A percentile compares a stretch with the other conserved stretches of the same genome.
Evolutionary conservation across 768 basidiomycete genomes (phyloP).

Genomic region (Serendipita indica): DNA sequence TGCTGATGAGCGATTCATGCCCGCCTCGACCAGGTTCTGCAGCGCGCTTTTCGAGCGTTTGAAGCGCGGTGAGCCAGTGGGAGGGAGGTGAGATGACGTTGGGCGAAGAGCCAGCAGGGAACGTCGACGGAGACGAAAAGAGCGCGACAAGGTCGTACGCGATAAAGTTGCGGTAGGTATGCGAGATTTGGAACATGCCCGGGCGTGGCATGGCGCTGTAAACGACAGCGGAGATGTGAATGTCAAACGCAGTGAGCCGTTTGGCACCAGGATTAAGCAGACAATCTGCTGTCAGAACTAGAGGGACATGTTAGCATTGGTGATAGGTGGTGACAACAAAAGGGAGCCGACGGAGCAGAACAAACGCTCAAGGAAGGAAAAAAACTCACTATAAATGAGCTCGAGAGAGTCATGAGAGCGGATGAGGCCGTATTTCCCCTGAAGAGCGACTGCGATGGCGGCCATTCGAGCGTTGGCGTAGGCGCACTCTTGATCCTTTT

Average conservation of each 20-base stretch:
- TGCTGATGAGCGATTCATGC: not conserved
- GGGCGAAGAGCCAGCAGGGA: not conserved
- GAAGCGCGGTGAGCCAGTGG: not conserved
- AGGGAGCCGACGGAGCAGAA: no score
- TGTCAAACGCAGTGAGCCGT: not conserved
- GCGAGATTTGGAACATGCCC: not conserved
- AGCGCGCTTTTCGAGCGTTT: not conserved
- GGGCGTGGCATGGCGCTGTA: not conserved
- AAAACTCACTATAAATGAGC: not conserved
- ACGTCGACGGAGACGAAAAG: not conserved
- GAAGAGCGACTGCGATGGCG: not conserved
- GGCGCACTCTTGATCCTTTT: not conserved
- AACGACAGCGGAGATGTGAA: slow-evolving; percentile 2
- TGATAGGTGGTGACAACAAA: not conserved
- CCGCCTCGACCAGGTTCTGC: not conserved
- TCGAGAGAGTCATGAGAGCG: not conserved
- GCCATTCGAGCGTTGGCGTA: slow-evolving; percentile 2
- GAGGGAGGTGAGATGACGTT: not conserved
- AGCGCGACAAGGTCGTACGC: slow-evolving; percentile 3
- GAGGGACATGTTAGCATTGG: not conserved
- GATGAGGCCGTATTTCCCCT: not conserved
- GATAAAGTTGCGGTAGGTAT: not conserved
- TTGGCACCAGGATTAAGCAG: not conserved
- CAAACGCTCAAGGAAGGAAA: not conserved
- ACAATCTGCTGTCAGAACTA: not conserved